A percentile compares a stretch with the other conserved stretches of the same genome.
These are phyloP conservation scores for Debaryomyces maramus DNA, from an alignment of 805 yeast genomes.

Conservation along the genomic window DNA sequence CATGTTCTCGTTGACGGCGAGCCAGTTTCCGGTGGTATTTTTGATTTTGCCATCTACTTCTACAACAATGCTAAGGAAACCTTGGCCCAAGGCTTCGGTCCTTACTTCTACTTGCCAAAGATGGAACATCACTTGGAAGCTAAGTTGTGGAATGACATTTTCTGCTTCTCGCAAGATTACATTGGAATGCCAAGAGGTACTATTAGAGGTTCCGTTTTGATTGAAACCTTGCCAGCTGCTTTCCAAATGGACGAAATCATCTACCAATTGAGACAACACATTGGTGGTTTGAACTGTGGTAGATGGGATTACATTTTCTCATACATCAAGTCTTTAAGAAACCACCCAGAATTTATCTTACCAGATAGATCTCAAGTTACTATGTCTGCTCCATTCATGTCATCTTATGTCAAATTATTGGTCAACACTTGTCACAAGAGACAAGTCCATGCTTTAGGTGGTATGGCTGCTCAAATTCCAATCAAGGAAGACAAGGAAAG, in stretches of 20 bases:
- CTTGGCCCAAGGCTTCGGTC: constrained; percentile 67
- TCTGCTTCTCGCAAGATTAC: constrained; percentile 73
- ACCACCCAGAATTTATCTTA: constrained; percentile 61
- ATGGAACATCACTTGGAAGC: constrained; percentile 88
- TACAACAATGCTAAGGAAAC: constrained; percentile 69
- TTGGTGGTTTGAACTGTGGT: constrained; percentile 82
- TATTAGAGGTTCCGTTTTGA: constrained; percentile 76
- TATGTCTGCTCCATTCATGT: constrained; percentile 81
- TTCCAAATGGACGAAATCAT: constrained; percentile 86
- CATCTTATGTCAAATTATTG: constrained; percentile 69
- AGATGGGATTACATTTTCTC: constrained; percentile 89
- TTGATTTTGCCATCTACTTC: constrained; percentile 78
- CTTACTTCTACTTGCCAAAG: constrained; percentile 80
- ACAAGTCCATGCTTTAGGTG: constrained; percentile 86
- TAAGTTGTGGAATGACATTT: constrained; percentile 78
- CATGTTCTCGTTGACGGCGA: constrained; percentile 72
- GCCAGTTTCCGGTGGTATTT: constrained; percentile 73
- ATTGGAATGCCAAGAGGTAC: constrained; percentile 71
- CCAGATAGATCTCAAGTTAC: constrained; percentile 82
- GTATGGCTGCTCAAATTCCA: constrained; percentile 88
- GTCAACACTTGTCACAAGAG: constrained; percentile 74
- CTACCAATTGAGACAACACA: constrained; percentile 73
- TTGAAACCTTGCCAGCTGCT: constrained; percentile 83
- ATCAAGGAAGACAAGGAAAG: constrained; percentile 67
- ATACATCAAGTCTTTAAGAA: constrained; percentile 73